Percentiles rank a stretch among this genome's conserved stretches.
phyloP scores from a whole-genome alignment of 177 flowering plant genomes.

The Vitis hybrid region DNA sequence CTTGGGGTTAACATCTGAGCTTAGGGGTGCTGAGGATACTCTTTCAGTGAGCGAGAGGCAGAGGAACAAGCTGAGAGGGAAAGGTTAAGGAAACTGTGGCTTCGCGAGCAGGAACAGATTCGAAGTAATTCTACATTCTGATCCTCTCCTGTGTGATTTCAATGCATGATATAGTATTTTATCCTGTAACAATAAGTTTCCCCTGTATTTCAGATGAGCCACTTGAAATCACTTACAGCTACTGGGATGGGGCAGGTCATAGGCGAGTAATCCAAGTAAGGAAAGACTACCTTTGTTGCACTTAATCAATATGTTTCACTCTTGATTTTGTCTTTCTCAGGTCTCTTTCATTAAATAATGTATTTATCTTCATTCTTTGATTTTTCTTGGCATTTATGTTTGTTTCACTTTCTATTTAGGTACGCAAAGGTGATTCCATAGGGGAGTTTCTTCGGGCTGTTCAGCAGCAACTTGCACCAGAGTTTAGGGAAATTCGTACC shows the following conservation, averaged over 20 bases:
- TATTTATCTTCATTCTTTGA: background rate
- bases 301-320: background rate
- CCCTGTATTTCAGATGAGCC: slow-evolving; percentile 68
- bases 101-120: slow-evolving; percentile 80
- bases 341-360: background rate
- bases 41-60: slow-evolving; percentile 97
- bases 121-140: slow-evolving; percentile 51
- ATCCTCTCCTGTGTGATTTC: background rate
- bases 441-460: slow-evolving; percentile 96
- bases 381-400: background rate
- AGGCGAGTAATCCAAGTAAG: slow-evolving; percentile 82
- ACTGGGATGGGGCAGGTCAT: slow-evolving; percentile 99
- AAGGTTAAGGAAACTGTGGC: slow-evolving; percentile 84
- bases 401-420: slow-evolving; percentile 40
- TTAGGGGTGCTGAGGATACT: slow-evolving; percentile 52
- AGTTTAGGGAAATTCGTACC: slow-evolving; percentile 93
- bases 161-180: background rate
- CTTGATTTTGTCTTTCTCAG: background rate
- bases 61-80: slow-evolving; percentile 99
- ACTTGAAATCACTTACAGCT: slow-evolving; percentile 94
- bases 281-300: background rate
- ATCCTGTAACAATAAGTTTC: background rate
- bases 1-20: slow-evolving; percentile 32
- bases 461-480: slow-evolving; percentile 99
- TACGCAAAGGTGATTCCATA: slow-evolving; percentile 85